phyloP scores from a whole-genome alignment of 2,329 filamentous ascomycete species.

The Fusarium hostae region DNA sequence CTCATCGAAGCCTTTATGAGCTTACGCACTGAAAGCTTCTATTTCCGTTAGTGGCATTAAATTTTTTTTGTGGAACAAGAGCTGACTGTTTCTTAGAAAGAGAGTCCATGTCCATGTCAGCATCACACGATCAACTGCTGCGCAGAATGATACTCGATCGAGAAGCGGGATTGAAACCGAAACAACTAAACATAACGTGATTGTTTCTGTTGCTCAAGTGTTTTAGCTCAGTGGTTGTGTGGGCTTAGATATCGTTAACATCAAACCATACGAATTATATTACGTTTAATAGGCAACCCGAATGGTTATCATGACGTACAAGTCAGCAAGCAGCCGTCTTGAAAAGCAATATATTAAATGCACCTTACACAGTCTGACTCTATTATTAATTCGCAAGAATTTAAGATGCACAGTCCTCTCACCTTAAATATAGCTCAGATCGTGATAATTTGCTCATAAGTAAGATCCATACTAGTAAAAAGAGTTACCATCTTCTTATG shows the following conservation, averaged over 20 bases:
- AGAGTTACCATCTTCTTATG: neutral
- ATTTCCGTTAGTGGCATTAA: slow-evolving; percentile 38
- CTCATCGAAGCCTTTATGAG: slow-evolving; percentile 43
- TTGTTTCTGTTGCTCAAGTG: too few species aligned
- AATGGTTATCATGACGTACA: neutral
- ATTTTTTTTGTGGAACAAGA: neutral
- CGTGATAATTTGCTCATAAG: neutral
- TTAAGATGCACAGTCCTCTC: neutral
- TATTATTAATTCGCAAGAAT: neutral
- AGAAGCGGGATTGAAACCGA: slow-evolving; percentile 41
- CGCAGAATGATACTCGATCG: slow-evolving; percentile 45
- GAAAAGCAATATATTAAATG: neutral
- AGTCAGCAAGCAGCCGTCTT: neutral
- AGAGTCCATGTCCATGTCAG: slow-evolving; percentile 44
- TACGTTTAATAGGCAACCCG: neutral
- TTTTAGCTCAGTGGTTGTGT: neutral
- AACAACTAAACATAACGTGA: slow-evolving; percentile 16
- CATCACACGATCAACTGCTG: slow-evolving; percentile 43
- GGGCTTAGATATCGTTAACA: neutral
- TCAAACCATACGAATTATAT: neutral
- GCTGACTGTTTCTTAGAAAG: slow-evolving; percentile 38
- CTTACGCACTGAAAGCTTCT: slow-evolving; percentile 45
- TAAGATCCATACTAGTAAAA: neutral
- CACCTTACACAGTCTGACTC: neutral
- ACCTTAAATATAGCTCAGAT: neutral